Evolutionary conservation across 441 rosid genomes (phyloP), one percentile per base, ranked within the genome.

Genomic region (Pelargonium australe): DNA sequence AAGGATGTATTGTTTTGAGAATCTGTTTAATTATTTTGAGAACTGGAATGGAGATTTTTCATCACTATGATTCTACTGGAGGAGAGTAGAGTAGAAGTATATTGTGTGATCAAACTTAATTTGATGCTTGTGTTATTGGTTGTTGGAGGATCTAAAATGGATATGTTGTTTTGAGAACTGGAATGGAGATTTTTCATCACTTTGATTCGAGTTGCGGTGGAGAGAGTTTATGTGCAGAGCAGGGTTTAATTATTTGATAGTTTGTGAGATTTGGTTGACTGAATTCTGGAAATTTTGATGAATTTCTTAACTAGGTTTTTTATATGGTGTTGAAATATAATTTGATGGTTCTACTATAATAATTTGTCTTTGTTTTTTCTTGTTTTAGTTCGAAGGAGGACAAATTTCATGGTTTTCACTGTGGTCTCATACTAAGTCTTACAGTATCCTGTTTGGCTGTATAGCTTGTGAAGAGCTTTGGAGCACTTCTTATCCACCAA

Each of bases 401-500:
- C 23, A 20, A 20, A 20, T 20, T 20, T 20, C 23, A 47, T 47
- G 53, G 53, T 47, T 9, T 47, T 47, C 53, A 9, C 53, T 9
- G 53, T 47, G 23, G 23, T 20, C 0, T 47, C 53, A 47, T 47
- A 47, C 12, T 12, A 47, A 47, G 53, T n/a, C 10, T 12, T 51
- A 51, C n/a, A 16, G 57, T 51, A 51, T 12, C 58, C 17, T 11
- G 55, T 10, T 49, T 49, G 12, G n/a, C 55, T 10, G 31, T 25
- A 25, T 25, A 25, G 31, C 31, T 25, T 49, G 13, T 49, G 13
- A 49, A 49, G 14, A 49, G 55, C 55, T 51, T 51, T 53, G 61
- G 61, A 53, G 61, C 19, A 16, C 19, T 53, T 14, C 19, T 53
- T 14, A 53, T 51, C 70, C 71, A 66, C 70, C 68, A 40, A 83